A percentile compares a stretch with the other conserved stretches of the same genome.
Conservation (phyloP, 192 early-diverging fungal genomes). For the Coemansia sp. region DNA sequence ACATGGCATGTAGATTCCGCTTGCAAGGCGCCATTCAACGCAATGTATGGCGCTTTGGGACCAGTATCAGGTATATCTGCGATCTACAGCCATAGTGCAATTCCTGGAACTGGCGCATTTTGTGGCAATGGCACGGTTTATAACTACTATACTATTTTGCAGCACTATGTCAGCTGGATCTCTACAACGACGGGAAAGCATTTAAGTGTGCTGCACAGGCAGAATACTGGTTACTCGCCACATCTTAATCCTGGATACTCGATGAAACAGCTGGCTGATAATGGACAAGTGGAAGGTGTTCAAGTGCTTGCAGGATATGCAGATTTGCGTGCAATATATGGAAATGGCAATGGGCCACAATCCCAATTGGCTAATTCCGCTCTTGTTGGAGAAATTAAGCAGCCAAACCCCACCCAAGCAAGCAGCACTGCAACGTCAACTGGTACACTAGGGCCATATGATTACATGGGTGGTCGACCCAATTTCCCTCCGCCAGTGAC, state of each 20-base stretch:
- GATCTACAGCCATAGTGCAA: conserved; percentile 25
- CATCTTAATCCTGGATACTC: not conserved
- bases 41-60: conserved; percentile 5
- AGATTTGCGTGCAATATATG: not conserved
- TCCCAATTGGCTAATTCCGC: not conserved
- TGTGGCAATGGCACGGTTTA: conserved; percentile 13
- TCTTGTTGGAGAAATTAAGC: not conserved
- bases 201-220: not conserved
- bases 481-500: not conserved
- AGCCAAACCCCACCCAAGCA: not conserved
- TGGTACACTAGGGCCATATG: not conserved
- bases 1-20: not conserved
- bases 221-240: not conserved
- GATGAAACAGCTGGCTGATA: not conserved
- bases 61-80: conserved; percentile 5
- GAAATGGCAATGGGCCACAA: not conserved
- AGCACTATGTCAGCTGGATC: conserved; percentile 36
- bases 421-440: no score
- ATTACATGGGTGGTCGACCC: not conserved
- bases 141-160: conserved; percentile 31
- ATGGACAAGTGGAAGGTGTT: not conserved
- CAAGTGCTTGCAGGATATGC: not conserved
- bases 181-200: not conserved
- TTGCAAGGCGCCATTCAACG: conserved; percentile 23
- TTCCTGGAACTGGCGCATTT: conserved; percentile 12